A percentile compares a stretch with the other conserved stretches of the same genome.
Conservation (phyloP, 495 filamentous ascomycete species). For the Podospora pseudocomata region DNA sequence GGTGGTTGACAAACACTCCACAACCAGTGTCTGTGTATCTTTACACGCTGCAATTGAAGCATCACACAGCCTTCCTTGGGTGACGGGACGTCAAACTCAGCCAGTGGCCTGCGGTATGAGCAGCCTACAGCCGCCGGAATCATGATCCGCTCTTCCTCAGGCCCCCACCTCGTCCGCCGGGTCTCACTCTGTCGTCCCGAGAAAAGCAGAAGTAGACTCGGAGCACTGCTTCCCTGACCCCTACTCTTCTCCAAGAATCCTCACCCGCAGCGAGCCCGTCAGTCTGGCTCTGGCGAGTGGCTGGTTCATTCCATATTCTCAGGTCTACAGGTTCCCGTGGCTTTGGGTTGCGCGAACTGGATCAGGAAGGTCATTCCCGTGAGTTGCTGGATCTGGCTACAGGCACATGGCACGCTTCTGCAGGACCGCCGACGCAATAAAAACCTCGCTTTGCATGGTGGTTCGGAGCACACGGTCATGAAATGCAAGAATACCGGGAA, state of each 20-base stretch:
- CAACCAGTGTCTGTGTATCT: not conserved
- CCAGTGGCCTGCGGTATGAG: not conserved
- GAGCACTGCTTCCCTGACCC: not conserved
- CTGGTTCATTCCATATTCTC: too few relatives aligned
- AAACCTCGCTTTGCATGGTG: too few relatives aligned
- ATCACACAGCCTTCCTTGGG: not conserved
- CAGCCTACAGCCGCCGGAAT: slow-evolving; percentile 6
- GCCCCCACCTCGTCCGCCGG: not conserved
- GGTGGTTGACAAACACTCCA: not conserved
- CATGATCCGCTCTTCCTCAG: slow-evolving; percentile 5
- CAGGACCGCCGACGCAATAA: not conserved
- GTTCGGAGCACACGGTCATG: not conserved
- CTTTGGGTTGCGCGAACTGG: not conserved
- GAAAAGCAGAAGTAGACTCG: not conserved
- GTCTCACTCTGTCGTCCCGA: not conserved
- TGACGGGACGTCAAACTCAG: not conserved
- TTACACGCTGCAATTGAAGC: not conserved
- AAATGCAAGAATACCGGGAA: not conserved
- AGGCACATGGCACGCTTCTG: not conserved
- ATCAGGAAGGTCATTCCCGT: not conserved
- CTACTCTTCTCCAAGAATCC: not conserved
- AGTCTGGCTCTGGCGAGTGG: too few relatives aligned
- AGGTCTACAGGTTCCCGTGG: not conserved
- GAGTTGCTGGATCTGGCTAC: not conserved
- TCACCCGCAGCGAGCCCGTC: not conserved